These are phyloP conservation scores for Senna tora DNA, from an alignment of 306 rosid species.

Conservation along the genomic window DNA sequence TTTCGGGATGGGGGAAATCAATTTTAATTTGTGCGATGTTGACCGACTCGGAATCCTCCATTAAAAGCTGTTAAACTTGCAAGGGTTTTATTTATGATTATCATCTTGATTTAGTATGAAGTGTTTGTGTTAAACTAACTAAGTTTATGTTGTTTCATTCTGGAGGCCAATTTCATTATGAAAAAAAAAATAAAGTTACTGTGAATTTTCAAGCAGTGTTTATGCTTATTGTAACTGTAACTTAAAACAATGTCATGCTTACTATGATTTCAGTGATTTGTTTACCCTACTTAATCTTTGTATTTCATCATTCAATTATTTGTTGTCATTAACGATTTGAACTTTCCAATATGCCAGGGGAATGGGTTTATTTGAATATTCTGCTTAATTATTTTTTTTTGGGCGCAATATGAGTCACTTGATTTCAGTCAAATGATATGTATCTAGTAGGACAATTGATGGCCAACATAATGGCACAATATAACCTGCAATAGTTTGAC, in stretches of 20 bases:
- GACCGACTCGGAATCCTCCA: neutral
- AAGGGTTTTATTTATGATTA: neutral
- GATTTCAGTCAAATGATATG: conserved; percentile 9
- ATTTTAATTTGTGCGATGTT: conserved; percentile 14
- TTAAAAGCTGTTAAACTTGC: neutral
- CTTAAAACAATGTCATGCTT: neutral
- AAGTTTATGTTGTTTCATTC: neutral
- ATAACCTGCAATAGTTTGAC: neutral
- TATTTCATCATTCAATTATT: conserved; percentile 6
- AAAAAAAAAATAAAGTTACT: no score
- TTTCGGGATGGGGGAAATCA: neutral
- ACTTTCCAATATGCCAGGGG: neutral
- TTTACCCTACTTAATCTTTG: neutral
- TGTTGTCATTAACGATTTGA: no score
- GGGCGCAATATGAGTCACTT: neutral
- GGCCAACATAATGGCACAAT: neutral
- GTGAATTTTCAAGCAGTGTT: no score
- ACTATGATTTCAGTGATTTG: conserved; percentile 4
- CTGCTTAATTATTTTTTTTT: neutral
- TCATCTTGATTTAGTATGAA: neutral
- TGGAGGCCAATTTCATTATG: neutral
- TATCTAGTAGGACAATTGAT: neutral
- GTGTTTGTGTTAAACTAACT: neutral
- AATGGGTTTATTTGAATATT: conserved; percentile 1
- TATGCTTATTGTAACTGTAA: neutral